phyloP scores from a whole-genome alignment of 2,329 filamentous ascomycete genomes.

The Diaporthe destruens region DNA sequence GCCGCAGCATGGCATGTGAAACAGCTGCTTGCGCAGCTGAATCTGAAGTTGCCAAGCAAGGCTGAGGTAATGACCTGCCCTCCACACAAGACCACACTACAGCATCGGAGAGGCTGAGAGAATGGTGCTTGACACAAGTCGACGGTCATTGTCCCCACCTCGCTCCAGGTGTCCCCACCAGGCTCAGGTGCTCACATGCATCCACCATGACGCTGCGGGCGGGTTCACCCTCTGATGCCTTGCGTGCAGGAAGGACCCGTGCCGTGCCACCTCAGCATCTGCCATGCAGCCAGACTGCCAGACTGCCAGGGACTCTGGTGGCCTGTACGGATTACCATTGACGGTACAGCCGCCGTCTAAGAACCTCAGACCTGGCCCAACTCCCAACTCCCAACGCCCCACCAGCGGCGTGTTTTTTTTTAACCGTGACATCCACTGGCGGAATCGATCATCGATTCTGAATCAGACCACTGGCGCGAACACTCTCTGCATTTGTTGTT shows the following conservation, averaged over 20 bases:
- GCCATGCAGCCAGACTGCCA: not conserved
- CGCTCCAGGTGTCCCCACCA: slow-evolving; percentile 19
- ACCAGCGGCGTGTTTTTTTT: slow-evolving; percentile 35
- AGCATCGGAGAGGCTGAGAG: not conserved
- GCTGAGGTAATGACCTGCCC: slow-evolving; percentile 32
- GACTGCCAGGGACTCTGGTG: not conserved
- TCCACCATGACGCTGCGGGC: slow-evolving; percentile 25
- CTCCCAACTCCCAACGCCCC: slow-evolving; percentile 16
- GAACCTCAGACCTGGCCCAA: slow-evolving; percentile 13
- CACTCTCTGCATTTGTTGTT: not conserved
- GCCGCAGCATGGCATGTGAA: slow-evolving; percentile 18
- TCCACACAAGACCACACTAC: not conserved
- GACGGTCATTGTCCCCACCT: slow-evolving; percentile 6
- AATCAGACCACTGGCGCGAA: slow-evolving; percentile 1
- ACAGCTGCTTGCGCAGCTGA: slow-evolving; percentile 33
- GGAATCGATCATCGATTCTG: slow-evolving; percentile 34
- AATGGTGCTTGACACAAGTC: slow-evolving; percentile 13
- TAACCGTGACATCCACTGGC: slow-evolving; percentile 6
- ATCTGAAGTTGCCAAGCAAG: slow-evolving; percentile 33
- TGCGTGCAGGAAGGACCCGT: slow-evolving; percentile 31
- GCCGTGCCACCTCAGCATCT: slow-evolving; percentile 29
- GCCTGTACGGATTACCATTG: not conserved
- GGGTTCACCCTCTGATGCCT: slow-evolving; percentile 27
- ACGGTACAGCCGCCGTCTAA: not conserved
- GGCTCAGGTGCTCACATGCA: not conserved